Conservation (phyloP, 108 stramenopile species). For the Conticribra weissflogii region DNA sequence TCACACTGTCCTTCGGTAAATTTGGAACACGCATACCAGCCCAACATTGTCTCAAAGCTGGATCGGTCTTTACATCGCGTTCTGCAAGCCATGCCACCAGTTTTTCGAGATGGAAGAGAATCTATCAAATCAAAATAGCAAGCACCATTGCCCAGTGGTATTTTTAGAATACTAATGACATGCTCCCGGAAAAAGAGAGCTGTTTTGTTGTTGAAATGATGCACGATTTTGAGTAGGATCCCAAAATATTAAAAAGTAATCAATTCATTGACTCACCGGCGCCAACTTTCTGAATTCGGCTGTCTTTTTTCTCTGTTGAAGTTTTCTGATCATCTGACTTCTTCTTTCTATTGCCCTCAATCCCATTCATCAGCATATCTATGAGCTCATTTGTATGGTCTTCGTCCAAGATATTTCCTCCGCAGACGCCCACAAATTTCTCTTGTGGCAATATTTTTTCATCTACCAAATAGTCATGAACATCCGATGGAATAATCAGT, state of each 20-base stretch:
- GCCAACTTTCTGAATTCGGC: conserved; percentile 54
- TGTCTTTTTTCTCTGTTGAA: conserved; percentile 43
- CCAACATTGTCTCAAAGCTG: conserved; percentile 62
- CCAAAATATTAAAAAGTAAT: not conserved
- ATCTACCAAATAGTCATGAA: conserved; percentile 91
- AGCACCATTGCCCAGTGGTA: conserved; percentile 56
- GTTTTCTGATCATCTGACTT: not conserved
- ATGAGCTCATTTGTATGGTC: conserved; percentile 65
- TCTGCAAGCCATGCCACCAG: conserved; percentile 60
- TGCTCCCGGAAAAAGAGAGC: conserved; percentile 91
- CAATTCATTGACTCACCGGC: conserved; percentile 35
- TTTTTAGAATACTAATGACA: conserved; percentile 86
- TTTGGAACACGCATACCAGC: conserved; percentile 78
- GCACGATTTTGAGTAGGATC: too few species aligned
- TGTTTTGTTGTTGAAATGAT: too few species aligned
- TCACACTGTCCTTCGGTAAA: conserved; percentile 71
- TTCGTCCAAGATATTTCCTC: conserved; percentile 77
- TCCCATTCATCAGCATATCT: conserved; percentile 45
- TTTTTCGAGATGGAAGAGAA: conserved; percentile 64
- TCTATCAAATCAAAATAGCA: conserved; percentile 81
- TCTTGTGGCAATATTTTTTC: conserved; percentile 75
- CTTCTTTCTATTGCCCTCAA: conserved; percentile 14
- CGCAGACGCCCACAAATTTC: conserved; percentile 84
- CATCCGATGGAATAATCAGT: conserved; percentile 90
- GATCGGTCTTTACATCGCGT: conserved; percentile 74